These are phyloP conservation scores for Mortierella sp. DNA, from an alignment of 371 early-diverging fungal genomes.

Conservation along the genomic window DNA sequence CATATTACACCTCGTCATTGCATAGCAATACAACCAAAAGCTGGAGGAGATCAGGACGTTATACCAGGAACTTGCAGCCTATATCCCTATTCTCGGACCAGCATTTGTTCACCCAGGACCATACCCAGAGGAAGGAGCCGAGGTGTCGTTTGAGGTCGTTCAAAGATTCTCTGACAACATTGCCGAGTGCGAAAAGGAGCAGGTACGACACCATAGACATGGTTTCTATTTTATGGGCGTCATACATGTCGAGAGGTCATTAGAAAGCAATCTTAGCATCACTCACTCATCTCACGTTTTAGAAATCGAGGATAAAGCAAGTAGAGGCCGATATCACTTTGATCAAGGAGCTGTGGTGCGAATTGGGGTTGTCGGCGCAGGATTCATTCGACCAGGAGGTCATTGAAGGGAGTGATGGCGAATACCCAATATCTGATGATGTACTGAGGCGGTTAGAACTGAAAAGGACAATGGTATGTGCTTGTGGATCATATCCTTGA, in stretches of 20 bases:
- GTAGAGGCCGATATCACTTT: constrained; percentile 31
- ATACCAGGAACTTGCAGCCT: constrained; percentile 24
- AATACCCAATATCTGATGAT: constrained; percentile 35
- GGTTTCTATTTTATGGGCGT: background rate
- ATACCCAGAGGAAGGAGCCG: constrained; percentile 44
- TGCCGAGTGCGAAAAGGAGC: constrained; percentile 42
- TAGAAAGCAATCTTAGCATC: too few relatives aligned
- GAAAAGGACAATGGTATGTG: constrained; percentile 35
- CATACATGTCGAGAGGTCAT: background rate
- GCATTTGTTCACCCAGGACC: constrained; percentile 44
- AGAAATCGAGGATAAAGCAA: constrained; percentile 26
- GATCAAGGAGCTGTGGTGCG: constrained; percentile 41
- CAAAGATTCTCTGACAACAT: constrained; percentile 50
- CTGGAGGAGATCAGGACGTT: constrained; percentile 37
- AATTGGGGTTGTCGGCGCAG: constrained; percentile 36
- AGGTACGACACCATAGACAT: constrained; percentile 19
- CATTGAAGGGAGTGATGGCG: constrained; percentile 12
- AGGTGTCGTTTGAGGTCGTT: constrained; percentile 38
- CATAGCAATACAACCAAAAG: constrained; percentile 45
- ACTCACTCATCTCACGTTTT: background rate
- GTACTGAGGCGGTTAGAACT: constrained; percentile 34
- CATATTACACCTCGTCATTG: background rate
- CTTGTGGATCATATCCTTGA: too few relatives aligned
- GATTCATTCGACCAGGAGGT: constrained; percentile 42
- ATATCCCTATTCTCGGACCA: constrained; percentile 34